phyloP scores from a whole-genome alignment of 2,329 filamentous ascomycete genomes.

The Beauveria australis region DNA sequence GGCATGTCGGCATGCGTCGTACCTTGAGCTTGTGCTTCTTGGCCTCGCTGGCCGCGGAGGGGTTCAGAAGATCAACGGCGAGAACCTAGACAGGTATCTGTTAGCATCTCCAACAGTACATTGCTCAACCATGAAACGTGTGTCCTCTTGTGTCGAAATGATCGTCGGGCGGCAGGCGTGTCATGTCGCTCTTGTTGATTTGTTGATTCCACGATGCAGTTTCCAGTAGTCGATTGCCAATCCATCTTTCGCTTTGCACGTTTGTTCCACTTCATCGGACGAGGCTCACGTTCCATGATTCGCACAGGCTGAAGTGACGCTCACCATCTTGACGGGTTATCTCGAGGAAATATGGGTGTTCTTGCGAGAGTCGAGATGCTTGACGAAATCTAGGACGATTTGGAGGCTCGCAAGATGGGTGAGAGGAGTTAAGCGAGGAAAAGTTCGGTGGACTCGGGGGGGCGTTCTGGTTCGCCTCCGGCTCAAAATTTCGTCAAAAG shows the following conservation, averaged over 20 bases:
- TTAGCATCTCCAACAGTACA: slow-evolving; percentile 35
- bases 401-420: slow-evolving; percentile 42
- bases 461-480: slow-evolving; percentile 26
- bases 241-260: not conserved
- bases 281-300: slow-evolving; percentile 5
- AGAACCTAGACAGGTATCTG: slow-evolving; percentile 66
- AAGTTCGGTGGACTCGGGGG: slow-evolving; percentile 37
- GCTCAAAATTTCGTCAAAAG: slow-evolving; percentile 31
- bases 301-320: slow-evolving; percentile 25
- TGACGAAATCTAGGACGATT: slow-evolving; percentile 51
- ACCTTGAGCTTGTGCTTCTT: slow-evolving; percentile 99
- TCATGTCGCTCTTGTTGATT: not conserved
- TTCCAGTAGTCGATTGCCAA: not conserved
- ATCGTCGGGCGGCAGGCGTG: slow-evolving; percentile 3
- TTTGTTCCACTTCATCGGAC: not conserved
- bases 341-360: slow-evolving; percentile 33
- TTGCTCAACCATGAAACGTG: slow-evolving; percentile 10
- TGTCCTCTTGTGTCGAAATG: not conserved
- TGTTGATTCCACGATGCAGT: not conserved
- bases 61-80: slow-evolving; percentile 99
- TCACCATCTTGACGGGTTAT: slow-evolving; percentile 64
- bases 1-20: slow-evolving; percentile 26
- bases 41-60: slow-evolving; percentile 91
- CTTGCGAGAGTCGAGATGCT: slow-evolving; percentile 40
- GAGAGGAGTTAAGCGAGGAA: slow-evolving; percentile 39